Conservation (phyloP, 306 rosid genomes). For the Acacia melanoxylon region DNA sequence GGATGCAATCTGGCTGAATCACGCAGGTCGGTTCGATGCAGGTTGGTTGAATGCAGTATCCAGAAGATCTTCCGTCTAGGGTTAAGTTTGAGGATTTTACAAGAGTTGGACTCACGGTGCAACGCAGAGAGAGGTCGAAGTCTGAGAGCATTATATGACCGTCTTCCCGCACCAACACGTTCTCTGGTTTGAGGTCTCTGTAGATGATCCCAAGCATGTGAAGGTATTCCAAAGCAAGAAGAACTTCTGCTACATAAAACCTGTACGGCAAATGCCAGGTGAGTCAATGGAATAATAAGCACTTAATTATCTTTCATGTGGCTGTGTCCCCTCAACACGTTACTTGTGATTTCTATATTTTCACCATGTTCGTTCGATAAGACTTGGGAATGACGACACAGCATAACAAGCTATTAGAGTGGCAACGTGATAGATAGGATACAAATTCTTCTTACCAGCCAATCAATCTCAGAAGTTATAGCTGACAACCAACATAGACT, state of each 20-base stretch:
- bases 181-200: constrained; percentile 98
- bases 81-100: constrained; percentile 55
- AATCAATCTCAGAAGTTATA: not conserved
- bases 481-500: not conserved
- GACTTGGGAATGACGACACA: constrained; percentile 3
- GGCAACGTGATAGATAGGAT: not conserved
- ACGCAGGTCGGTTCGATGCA: constrained; percentile 77
- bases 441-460: not conserved
- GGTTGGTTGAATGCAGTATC: constrained; percentile 77
- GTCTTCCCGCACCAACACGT: constrained; percentile 93
- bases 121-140: constrained; percentile 91
- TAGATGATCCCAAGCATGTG: constrained; percentile 98
- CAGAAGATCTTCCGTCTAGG: constrained; percentile 60
- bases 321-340: not conserved
- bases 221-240: constrained; percentile 93
- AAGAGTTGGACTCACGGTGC: constrained; percentile 82
- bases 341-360: not conserved
- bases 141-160: constrained; percentile 99
- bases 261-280: constrained; percentile 39
- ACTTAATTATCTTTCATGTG: not conserved
- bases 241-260: constrained; percentile 98
- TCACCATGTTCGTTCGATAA: constrained; percentile 6
- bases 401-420: not conserved
- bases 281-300: constrained; percentile 1
- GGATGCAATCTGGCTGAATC: constrained; percentile 86